Base-by-base conservation (phyloP, 345 rosid genomes). In the Moricandia arvensis region DNA sequence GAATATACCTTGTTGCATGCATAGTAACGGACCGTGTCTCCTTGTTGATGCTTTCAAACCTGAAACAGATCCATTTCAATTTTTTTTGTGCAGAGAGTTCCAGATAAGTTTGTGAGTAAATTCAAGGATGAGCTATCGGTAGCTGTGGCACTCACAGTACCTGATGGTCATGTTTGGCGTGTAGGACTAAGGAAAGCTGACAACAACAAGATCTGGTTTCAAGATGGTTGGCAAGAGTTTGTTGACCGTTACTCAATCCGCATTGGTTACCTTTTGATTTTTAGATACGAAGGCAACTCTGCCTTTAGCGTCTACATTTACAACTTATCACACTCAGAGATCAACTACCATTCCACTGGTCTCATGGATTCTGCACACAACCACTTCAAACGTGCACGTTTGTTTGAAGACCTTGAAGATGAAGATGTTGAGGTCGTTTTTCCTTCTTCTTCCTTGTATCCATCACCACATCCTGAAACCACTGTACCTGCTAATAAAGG, bases 211-310 rank as follows among this genome's bases (percentile, higher is more conserved):
- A 75, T 86, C 63, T 93, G 96, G 98, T 89, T 93, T 74, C 82
- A 83, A 74, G 90, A 89, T 57, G 92, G 90, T 59, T 93, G 96
- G 98, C 90, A 86, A 77, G 92, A 87, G 74, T 90, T 93, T 79
- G 86, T 93, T 30, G 93, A 90, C 63, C 89, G 89, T 30, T 89
- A 86, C 81, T 76, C 83, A 53, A 89, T 93, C 38, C 85, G 86
- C 66, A 80, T 86, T 79, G 96, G 98, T 54, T 91, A 86, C 82
- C 82, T 93, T 82, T 75, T 93, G 81, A 80, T 89, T 59, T 93
- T 90, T 85, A 86, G 90, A 90, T 93, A 93, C 43, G 93, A 90
- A 85, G 96, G 96, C 15, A 87, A 82, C 70, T 88, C 95, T 26
- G 83, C 88, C 68, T 93, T 90, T 67, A 85, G 80, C 69, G 96